These are phyloP conservation scores for Blastobotrys illinoisensis DNA, from an alignment of 1,139 yeast species.

Conservation along the genomic window DNA sequence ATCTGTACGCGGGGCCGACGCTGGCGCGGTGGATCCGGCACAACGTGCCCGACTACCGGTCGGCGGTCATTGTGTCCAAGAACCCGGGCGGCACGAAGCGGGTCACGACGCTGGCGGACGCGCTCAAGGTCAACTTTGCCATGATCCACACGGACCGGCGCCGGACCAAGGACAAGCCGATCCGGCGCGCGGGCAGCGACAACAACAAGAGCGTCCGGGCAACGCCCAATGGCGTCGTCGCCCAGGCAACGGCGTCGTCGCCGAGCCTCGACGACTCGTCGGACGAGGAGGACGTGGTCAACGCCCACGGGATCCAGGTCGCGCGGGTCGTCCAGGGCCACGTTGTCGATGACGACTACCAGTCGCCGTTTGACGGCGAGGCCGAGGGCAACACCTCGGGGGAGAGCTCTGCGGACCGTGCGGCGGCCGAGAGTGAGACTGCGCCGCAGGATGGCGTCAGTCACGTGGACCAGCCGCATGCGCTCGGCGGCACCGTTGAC, in stretches of 20 bases:
- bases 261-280: not conserved
- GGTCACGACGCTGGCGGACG: conserved; percentile 94
- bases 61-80: conserved; percentile 86
- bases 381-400: conserved; percentile 19
- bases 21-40: conserved; percentile 94
- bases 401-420: conserved; percentile 21
- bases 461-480: conserved; percentile 34
- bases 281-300: conserved; percentile 56
- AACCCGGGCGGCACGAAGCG: conserved; percentile 99
- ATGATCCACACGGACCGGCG: conserved; percentile 98
- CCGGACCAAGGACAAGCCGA: conserved; percentile 69
- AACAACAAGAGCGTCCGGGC: not conserved
- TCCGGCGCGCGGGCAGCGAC: conserved; percentile 3
- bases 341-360: conserved; percentile 85
- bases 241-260: not conserved
- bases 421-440: not conserved
- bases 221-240: not conserved
- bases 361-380: conserved; percentile 29
- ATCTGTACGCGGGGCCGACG: conserved; percentile 93
- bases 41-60: conserved; percentile 74
- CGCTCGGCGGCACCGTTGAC: conserved; percentile 80
- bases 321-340: conserved; percentile 97
- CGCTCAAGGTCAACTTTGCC: conserved; percentile 91
- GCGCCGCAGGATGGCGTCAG: conserved; percentile 7
- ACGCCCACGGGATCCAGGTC: conserved; percentile 81